A percentile compares a stretch with the other conserved stretches of the same genome.
These are phyloP conservation scores for Sclerospora graminicola DNA, from an alignment of 352 stramenopile genomes.

Conservation along the genomic window DNA sequence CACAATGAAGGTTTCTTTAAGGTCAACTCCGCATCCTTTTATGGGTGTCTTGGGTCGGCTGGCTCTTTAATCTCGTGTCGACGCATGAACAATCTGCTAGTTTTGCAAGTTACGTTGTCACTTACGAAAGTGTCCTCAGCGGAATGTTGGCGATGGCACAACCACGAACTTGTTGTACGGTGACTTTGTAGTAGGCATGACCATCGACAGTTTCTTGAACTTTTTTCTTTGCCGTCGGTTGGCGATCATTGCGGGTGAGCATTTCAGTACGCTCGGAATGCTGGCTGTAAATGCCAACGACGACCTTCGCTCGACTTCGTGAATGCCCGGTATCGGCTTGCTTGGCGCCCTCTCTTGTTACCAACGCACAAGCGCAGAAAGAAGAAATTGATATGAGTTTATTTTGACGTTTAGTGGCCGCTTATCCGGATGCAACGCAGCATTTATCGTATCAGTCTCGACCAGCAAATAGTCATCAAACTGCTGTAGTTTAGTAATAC, in stretches of 20 bases:
- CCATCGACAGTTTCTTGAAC: slow-evolving; percentile 39
- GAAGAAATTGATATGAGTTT: too few relatives aligned
- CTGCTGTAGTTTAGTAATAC: too few relatives aligned
- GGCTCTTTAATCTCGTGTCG: slow-evolving; percentile 53
- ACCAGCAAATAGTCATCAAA: too few relatives aligned
- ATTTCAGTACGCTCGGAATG: slow-evolving; percentile 60
- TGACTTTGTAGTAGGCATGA: slow-evolving; percentile 31
- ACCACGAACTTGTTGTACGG: slow-evolving; percentile 48
- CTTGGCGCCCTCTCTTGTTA: too few relatives aligned
- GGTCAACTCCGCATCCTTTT: slow-evolving; percentile 65
- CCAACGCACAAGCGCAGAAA: too few relatives aligned
- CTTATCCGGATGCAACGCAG: too few relatives aligned
- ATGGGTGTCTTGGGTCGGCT: slow-evolving; percentile 60
- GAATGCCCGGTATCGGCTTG: slow-evolving; percentile 47
- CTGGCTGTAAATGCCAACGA: slow-evolving; percentile 45
- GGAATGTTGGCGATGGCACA: slow-evolving; percentile 44
- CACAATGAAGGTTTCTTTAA: slow-evolving; percentile 79
- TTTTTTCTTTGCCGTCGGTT: slow-evolving; percentile 58
- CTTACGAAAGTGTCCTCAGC: slow-evolving; percentile 36
- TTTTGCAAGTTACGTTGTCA: slow-evolving; percentile 58
- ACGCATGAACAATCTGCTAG: slow-evolving; percentile 52
- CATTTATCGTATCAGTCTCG: too few relatives aligned
- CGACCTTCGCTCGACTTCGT: slow-evolving; percentile 26
- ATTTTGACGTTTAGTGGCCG: too few relatives aligned
- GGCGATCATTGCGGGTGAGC: slow-evolving; percentile 44